Conservation (phyloP, 495 filamentous ascomycete species). For the Cudoniella acicularis region DNA sequence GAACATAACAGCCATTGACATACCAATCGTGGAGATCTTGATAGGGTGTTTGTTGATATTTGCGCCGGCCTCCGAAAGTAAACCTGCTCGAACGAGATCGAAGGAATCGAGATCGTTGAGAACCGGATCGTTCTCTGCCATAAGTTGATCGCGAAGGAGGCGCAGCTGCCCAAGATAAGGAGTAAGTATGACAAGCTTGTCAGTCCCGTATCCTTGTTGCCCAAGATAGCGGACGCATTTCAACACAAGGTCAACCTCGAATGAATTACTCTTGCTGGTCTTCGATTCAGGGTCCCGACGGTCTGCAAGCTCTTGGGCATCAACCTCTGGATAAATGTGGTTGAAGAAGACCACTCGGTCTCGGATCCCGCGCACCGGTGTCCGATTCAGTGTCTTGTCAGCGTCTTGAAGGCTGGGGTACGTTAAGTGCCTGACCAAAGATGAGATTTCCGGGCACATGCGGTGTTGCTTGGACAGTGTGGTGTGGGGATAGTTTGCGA, state of each 20-base stretch:
- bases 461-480: constrained; percentile 63
- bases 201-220: constrained; percentile 70
- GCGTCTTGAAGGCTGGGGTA: constrained; percentile 67
- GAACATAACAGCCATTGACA: too few relatives aligned
- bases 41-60: constrained; percentile 48
- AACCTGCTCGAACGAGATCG: constrained; percentile 63
- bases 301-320: constrained; percentile 40
- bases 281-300: constrained; percentile 39
- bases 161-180: constrained; percentile 71
- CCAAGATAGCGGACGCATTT: constrained; percentile 67
- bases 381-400: constrained; percentile 43
- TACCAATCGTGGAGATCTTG: constrained; percentile 61
- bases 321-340: constrained; percentile 53
- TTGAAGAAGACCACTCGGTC: constrained; percentile 65
- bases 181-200: constrained; percentile 66
- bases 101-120: constrained; percentile 68
- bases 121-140: constrained; percentile 49
- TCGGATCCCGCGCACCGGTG: constrained; percentile 53
- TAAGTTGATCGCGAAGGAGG: constrained; percentile 50
- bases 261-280: constrained; percentile 59
- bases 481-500: constrained; percentile 48
- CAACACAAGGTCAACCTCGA: constrained; percentile 65
- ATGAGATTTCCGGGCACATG: constrained; percentile 71
- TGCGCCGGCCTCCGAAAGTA: constrained; percentile 52
- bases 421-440: constrained; percentile 51